Percentiles rank a stretch among this genome's conserved stretches.
Evolutionary conservation across 2,329 filamentous ascomycete genomes (phyloP).

Genomic region (Westerdykella sp.): DNA sequence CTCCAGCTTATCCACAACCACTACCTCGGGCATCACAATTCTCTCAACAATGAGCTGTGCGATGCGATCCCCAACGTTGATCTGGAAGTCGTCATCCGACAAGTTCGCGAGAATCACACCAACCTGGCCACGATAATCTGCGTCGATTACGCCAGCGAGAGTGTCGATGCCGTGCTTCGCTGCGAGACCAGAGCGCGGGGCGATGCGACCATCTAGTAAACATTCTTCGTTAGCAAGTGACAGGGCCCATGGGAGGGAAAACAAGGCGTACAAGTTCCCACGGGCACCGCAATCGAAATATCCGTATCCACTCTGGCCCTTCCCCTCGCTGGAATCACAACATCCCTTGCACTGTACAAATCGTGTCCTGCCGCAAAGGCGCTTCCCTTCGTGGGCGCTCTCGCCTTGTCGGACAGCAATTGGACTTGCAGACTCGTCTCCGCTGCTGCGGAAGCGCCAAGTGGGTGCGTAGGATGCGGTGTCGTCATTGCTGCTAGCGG

Average conservation of each 20-base stretch:
- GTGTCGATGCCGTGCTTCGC: conserved; percentile 95
- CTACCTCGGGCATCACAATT: conserved; percentile 87
- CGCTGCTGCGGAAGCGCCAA: conserved; percentile 20
- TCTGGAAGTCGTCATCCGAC: conserved; percentile 68
- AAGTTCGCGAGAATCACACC: conserved; percentile 96
- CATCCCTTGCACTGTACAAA: conserved; percentile 70
- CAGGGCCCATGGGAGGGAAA: neutral
- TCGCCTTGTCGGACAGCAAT: conserved; percentile 75
- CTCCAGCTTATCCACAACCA: conserved; percentile 82
- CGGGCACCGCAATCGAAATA: conserved; percentile 83
- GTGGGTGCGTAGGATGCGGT: conserved; percentile 10
- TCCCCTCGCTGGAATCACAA: conserved; percentile 71
- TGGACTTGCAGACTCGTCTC: conserved; percentile 67
- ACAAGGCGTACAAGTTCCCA: conserved; percentile 68
- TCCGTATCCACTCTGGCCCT: conserved; percentile 87
- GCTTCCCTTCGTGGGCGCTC: conserved; percentile 79
- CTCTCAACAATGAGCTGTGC: conserved; percentile 92
- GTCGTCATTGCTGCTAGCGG: conserved; percentile 16
- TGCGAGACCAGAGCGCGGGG: conserved; percentile 84
- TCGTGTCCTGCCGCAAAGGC: conserved; percentile 92
- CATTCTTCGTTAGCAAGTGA: conserved; percentile 2
- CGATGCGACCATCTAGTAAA: conserved; percentile 71
- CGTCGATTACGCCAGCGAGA: conserved; percentile 93
- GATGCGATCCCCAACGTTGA: conserved; percentile 82
- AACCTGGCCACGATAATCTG: conserved; percentile 90